Evolutionary conservation across 2,329 filamentous ascomycete species (phyloP).

Genomic region (Botrytis aclada): DNA sequence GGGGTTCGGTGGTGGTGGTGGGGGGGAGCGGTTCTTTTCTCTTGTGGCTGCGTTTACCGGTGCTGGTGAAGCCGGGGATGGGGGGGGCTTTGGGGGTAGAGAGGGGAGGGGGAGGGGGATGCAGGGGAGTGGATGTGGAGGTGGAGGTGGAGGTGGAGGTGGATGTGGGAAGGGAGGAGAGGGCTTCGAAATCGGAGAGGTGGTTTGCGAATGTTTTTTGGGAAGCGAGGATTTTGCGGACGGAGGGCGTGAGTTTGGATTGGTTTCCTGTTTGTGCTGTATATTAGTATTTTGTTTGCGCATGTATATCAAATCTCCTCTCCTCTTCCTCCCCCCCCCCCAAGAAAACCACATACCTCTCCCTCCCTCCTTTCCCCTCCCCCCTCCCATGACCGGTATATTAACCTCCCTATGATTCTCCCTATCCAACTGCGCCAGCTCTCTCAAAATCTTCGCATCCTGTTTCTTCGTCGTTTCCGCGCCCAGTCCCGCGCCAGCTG

Average conservation of each 20-base stretch:
- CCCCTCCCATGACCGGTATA: conserved; percentile 62
- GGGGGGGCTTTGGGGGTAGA: conserved; percentile 29
- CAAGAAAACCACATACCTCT: not conserved
- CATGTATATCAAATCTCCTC: not conserved
- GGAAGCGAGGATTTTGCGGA: conserved; percentile 73
- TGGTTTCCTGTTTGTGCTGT: conserved; percentile 29
- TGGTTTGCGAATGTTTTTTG: conserved; percentile 84
- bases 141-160: conserved; percentile 41
- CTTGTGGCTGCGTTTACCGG: conserved; percentile 26
- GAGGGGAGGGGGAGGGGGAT: conserved; percentile 20
- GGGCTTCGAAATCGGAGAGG: conserved; percentile 73
- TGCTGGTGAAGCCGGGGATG: conserved; percentile 28
- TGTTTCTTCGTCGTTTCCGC: conserved; percentile 73
- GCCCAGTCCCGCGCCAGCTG: conserved; percentile 44
- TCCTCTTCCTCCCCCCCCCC: too few relatives aligned
- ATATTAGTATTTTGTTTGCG: not conserved
- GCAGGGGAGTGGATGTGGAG: conserved; percentile 30
- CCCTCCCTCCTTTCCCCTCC: conserved; percentile 44
- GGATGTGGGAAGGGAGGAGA: conserved; percentile 44
- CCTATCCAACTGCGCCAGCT: conserved; percentile 76
- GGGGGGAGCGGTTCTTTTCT: conserved; percentile 6
- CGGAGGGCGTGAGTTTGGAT: conserved; percentile 45
- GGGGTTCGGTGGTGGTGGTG: not conserved
- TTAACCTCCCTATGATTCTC: conserved; percentile 72
- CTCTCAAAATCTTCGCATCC: conserved; percentile 75